Evolutionary conservation across 371 early-diverging fungal genomes (phyloP).

Genomic region (Mucor mucedo): DNA sequence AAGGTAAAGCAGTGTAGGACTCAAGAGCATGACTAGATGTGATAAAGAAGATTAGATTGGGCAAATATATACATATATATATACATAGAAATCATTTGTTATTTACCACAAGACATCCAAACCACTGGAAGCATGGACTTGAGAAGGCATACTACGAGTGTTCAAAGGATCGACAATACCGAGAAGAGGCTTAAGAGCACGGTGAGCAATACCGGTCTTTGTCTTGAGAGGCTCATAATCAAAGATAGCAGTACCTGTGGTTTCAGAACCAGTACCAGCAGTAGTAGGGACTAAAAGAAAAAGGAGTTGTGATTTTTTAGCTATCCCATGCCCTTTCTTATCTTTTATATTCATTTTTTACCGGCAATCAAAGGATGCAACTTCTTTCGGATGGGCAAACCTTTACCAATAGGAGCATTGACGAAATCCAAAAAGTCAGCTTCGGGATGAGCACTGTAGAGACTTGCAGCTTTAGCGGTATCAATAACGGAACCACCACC

Average conservation of each 20-base stretch:
- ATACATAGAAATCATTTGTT: not conserved
- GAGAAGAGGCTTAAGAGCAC: conserved; percentile 84
- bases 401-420: conserved; percentile 93
- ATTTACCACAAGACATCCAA: conserved; percentile 83
- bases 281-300: conserved; percentile 69
- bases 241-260: conserved; percentile 91
- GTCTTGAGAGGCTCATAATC: conserved; percentile 84
- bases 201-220: conserved; percentile 92
- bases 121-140: conserved; percentile 87
- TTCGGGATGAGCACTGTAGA: conserved; percentile 82
- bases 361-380: conserved; percentile 84
- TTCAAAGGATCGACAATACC: conserved; percentile 92
- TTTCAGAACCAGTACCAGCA: conserved; percentile 91
- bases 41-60: not conserved
- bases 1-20: conserved; percentile 91
- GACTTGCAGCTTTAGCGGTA: conserved; percentile 90
- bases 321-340: not conserved
- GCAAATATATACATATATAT: no score
- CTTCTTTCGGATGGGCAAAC: conserved; percentile 71
- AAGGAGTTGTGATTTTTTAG: no score
- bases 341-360: conserved; percentile 24
- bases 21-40: conserved; percentile 77
- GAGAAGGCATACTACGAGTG: conserved; percentile 82
- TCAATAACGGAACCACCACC: conserved; percentile 95
- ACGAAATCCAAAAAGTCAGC: conserved; percentile 92